Base-by-base conservation (phyloP, 257 asterid species). In the Mentha longifolia region DNA sequence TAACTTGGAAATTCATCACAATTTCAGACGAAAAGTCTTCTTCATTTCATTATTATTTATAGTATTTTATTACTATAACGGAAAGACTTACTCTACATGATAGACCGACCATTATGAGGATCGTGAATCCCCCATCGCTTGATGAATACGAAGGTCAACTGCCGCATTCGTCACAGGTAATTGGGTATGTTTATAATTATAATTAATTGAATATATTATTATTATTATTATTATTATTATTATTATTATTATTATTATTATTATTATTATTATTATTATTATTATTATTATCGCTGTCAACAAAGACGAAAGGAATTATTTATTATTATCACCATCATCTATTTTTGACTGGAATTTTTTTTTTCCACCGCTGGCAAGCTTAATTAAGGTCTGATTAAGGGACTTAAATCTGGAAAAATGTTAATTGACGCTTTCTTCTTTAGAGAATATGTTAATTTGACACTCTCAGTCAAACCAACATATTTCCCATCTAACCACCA, bases 71-170 rank as follows among this genome's bases (percentile, higher is more conserved):
- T 35, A n/a, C n/a, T n/a, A 35, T 35, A 35, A 35, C 39, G 5
- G 39, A 35, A 35, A 35, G 39, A 35, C 39, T 35, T 35, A 33
- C n/a, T n/a, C n/a, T n/a, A 28, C 31, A 28, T 45, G 46, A 16
- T 60, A 33, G n/a, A n/a, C n/a, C 15, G 22, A 60, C 0, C 5
- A 6, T 12, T 28, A 56, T 28, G 19, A 14, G 60, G 33, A 10
- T 28, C 37, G 25, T 1, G 10, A 7, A 9, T 14, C 4, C 39
- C 35, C 39, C 39, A 35, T 7, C 39, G 12, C 41, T 61, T n/a
- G 17, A 39, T 41, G 41, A 16, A 16, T 14, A 58, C 33, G 16
- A 39, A 42, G 14, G 68, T 62, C 68, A 62, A 62, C 68, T 42
- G 54, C 52, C 68, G 68, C 68, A 37, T 41, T 0, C 51, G 51